phyloP scores from a whole-genome alignment of 306 rosid species.

The Ochetophila trinervis region DNA sequence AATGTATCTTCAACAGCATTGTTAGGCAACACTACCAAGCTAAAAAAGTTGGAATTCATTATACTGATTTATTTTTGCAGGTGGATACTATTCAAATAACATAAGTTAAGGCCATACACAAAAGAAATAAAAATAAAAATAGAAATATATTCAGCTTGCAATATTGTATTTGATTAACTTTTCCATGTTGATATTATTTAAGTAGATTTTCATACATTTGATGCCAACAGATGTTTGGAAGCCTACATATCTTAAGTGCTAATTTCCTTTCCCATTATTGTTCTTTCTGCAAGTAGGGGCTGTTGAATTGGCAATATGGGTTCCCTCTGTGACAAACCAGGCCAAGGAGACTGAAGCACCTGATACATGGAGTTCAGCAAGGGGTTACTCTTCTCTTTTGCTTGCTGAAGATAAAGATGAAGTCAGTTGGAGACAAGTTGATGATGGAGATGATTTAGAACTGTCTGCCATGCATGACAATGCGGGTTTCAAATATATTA shows the following conservation, averaged over 20 bases:
- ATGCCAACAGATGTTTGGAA: neutral
- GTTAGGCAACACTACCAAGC: no score
- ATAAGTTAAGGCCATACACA: no score
- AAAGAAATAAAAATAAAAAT: no score
- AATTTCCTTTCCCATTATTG: constrained; percentile 6
- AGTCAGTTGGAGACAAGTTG: constrained; percentile 38
- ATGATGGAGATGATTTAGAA: constrained; percentile 52
- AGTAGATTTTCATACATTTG: neutral
- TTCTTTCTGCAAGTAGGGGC: constrained; percentile 58
- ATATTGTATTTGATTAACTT: neutral
- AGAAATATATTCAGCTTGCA: no score
- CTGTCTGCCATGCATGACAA: constrained; percentile 49
- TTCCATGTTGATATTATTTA: neutral
- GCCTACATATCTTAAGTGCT: constrained; percentile 1
- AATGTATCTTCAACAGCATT: no score
- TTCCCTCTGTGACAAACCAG: constrained; percentile 88
- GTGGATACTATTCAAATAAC: no score
- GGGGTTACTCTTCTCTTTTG: constrained; percentile 66
- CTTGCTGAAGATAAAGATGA: constrained; percentile 50
- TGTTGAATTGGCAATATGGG: constrained; percentile 99
- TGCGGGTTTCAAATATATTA: constrained; percentile 43
- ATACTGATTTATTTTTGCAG: no score
- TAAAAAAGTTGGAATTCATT: no score
- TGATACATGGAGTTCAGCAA: constrained; percentile 47
- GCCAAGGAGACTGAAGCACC: constrained; percentile 59